Conservation (phyloP, 2,329 filamentous ascomycete species). For the Macroventuria anomochaeta region DNA sequence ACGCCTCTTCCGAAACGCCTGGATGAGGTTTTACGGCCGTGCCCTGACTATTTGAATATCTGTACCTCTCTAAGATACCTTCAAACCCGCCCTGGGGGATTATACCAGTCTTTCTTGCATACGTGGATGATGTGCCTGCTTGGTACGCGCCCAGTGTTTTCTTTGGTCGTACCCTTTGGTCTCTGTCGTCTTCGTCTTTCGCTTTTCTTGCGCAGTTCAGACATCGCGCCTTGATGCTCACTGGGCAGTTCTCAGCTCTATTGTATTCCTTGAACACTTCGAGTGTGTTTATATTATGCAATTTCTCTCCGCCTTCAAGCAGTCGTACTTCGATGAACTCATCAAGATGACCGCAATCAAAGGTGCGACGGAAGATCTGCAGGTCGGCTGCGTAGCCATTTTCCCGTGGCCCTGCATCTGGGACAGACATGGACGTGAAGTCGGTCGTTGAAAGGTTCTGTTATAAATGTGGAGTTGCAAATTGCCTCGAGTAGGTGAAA, state of each 20-base stretch:
- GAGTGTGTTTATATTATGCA: background rate
- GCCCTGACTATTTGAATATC: background rate
- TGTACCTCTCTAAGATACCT: background rate
- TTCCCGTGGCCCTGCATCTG: background rate
- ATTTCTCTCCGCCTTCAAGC: background rate
- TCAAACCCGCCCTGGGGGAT: background rate
- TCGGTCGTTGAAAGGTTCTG: background rate
- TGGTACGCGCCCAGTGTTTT: background rate
- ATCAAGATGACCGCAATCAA: slow-evolving; percentile 25
- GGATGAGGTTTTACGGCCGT: background rate
- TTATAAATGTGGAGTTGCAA: background rate
- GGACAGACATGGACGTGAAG: background rate
- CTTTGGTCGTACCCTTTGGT: background rate
- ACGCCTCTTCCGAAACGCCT: slow-evolving; percentile 3
- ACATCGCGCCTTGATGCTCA: background rate
- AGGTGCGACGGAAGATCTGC: slow-evolving; percentile 24
- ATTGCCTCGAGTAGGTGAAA: background rate
- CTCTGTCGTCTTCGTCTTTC: slow-evolving; percentile 2
- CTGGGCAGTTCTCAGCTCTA: background rate
- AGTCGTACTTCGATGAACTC: slow-evolving; percentile 19
- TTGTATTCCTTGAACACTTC: background rate
- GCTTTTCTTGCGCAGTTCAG: slow-evolving; percentile 1
- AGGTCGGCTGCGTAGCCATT: slow-evolving; percentile 3
- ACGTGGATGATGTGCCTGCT: background rate
- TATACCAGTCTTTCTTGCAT: background rate